phyloP scores from a whole-genome alignment of 352 stramenopile genomes.

The Globisporangium iwayamae region DNA sequence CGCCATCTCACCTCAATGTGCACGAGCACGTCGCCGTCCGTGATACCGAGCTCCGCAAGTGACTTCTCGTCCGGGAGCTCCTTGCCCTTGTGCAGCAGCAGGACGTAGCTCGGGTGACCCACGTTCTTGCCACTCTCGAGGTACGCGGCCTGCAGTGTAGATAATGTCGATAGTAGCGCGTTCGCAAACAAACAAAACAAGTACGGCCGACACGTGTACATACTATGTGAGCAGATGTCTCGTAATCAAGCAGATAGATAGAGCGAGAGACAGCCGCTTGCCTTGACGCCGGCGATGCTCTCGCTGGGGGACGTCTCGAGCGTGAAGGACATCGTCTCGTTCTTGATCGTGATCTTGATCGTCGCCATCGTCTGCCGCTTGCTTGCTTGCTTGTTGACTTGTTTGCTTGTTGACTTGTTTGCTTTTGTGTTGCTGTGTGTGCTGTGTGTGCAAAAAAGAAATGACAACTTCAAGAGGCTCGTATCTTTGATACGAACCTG shows the following conservation, averaged over 20 bases:
- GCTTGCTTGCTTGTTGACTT: not conserved
- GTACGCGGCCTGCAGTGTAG: slow-evolving; percentile 47
- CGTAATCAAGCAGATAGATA: not conserved
- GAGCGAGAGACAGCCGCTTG: slow-evolving; percentile 3
- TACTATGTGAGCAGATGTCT: not conserved
- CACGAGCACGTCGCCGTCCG: slow-evolving; percentile 74
- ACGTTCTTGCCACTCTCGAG: slow-evolving; percentile 68
- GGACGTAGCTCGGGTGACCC: slow-evolving; percentile 69
- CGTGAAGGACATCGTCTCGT: slow-evolving; percentile 59
- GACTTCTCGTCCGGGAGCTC: slow-evolving; percentile 86
- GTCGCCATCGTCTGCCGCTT: slow-evolving; percentile 21
- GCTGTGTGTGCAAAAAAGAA: too few relatives aligned
- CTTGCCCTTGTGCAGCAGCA: slow-evolving; percentile 85
- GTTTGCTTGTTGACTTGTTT: not conserved
- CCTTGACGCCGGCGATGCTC: slow-evolving; percentile 79
- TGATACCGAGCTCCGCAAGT: slow-evolving; percentile 71
- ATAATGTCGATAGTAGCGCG: too few relatives aligned
- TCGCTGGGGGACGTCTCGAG: slow-evolving; percentile 69
- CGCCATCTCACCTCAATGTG: slow-evolving; percentile 61
- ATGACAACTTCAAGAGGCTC: slow-evolving; percentile 3
- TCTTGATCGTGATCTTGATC: slow-evolving; percentile 83
- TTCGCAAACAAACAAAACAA: not conserved
- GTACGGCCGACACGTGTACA: not conserved
- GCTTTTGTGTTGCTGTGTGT: too few relatives aligned
- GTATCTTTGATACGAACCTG: slow-evolving; percentile 4